Base-by-base conservation (phyloP, 768 basidiomycete genomes). In the Boletus reticulatus region DNA sequence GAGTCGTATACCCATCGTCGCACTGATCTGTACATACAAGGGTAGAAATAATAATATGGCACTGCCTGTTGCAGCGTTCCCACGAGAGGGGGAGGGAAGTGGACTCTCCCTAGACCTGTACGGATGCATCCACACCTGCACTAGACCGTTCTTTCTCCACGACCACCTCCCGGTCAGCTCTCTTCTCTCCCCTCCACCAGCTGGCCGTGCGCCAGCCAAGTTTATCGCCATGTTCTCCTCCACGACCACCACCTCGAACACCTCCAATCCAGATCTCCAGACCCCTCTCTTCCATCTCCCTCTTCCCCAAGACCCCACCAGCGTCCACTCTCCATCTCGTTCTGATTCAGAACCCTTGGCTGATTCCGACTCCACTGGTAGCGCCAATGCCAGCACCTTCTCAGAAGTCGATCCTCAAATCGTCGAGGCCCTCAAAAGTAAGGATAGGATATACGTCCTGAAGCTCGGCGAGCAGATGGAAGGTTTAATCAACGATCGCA, bases 401-500 rank as follows among this genome's bases (percentile, higher is more conserved):
- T 24, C 55, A 19, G 89, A 89, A 57, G 82, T 85, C 60, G 91
- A 93, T 76, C 79, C 83, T 11, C 86, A 88, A 71, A 91, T 94
- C 63, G 65, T 93, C 64, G 91, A 94, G 70, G 92, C 92, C 20
- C 87, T 94, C 60, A 84, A 79, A 72, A 87, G 86, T 79, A 94
- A 94, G 76, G 92, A 94, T 72, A 81, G 92, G 67, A 79, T 94
- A 58, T 94, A 86, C 71, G 90, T 94, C 45, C 76, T 94, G 64
- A 92, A 89, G 77, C 80, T 94, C n/a, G 92, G 89, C 55, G 92
- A 94, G 75, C 78, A 76, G 61, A 89, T 94, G 83, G 92, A 94
- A 74, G 72, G 75, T 48, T 79, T 94, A 67, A 89, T 94, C 65
- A 80, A 73, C 56, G 90, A 92, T 68, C 82, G 79, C 64, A 84